Evolutionary conservation across 2,329 filamentous ascomycete genomes (phyloP), one percentile per base, ranked within the genome.

Genomic region (Exophiala calicioides): DNA sequence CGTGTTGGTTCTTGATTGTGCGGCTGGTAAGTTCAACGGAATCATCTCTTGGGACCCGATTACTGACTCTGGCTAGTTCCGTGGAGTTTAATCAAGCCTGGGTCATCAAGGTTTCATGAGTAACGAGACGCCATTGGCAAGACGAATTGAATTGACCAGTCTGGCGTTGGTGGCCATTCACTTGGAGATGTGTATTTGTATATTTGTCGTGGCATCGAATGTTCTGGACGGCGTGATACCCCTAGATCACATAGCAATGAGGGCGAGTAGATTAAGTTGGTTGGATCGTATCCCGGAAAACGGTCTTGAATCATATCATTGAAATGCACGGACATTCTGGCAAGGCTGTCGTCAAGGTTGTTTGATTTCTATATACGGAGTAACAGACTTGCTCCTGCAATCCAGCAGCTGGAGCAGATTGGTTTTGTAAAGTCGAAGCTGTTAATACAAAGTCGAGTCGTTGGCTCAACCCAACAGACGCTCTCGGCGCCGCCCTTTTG

Each of bases 1-100:
- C 88, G 0, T 76, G 88, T 69, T 95, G 90, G 88, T 96, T 96
- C 73, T 78, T 98, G 75, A 77, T 97, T 59, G 85, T 91, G 47
- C 78, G 90, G 61, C 79, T 94, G 80, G 91, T 95, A 68, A 81
- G 89, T 68, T 46, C 15, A 21, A 34, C 29, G 13, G 29, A 7
- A 30, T 31, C 21, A 26, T 18, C 35, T 16, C 15, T 40, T 19
- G 13, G 35, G 20, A 16, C 6, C 26, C 13, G 19, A 19, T 16
- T 31, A 33, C 66, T 70, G 61, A 71, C 57, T 13, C 38, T 23
- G 36, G 15, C 13, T 55, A 77, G 74, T 77, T 77, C 73, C 74
- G 74, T 34, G 74, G 74, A 58, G 74, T 76, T 41, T 57, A 57
- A 37, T 20, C 13, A 27, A 34, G 31, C 16, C 16, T 16, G 21